These are phyloP conservation scores for Kodamaea leandrae DNA, from an alignment of 805 yeast genomes.

Conservation along the genomic window DNA sequence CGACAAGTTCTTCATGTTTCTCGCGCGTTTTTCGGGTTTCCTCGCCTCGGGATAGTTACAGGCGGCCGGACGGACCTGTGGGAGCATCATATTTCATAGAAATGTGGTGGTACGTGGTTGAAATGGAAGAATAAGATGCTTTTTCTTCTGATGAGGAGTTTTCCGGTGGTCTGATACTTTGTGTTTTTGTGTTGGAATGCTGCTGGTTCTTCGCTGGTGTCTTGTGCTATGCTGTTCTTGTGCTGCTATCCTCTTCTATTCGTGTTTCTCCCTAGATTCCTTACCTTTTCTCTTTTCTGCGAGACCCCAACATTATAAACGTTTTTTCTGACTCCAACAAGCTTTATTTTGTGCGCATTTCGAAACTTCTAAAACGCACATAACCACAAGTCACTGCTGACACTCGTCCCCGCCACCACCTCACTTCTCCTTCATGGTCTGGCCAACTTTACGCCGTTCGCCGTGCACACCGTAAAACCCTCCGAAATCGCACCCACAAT, in stretches of 20 bases:
- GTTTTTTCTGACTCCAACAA: background rate
- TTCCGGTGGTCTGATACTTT: too few species aligned
- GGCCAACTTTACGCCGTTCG: background rate
- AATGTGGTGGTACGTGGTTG: background rate
- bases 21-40: background rate
- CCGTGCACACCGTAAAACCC: background rate
- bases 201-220: background rate
- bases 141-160: background rate
- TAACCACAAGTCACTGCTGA: background rate
- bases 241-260: background rate
- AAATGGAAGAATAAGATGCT: background rate
- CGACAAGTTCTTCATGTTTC: slow-evolving; percentile 40
- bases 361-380: background rate
- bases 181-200: too few species aligned
- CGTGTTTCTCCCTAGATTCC: background rate
- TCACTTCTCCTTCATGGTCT: background rate
- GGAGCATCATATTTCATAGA: slow-evolving; percentile 2
- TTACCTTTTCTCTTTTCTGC: background rate
- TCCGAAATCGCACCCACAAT: too few species aligned
- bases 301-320: background rate
- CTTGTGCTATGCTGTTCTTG: background rate
- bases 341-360: slow-evolving; percentile 1
- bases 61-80: background rate
- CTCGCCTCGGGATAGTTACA: background rate
- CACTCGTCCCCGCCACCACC: background rate